Conservation (phyloP, 225 moss, liverwort and hornwort species). For the Bryum argenteum region DNA sequence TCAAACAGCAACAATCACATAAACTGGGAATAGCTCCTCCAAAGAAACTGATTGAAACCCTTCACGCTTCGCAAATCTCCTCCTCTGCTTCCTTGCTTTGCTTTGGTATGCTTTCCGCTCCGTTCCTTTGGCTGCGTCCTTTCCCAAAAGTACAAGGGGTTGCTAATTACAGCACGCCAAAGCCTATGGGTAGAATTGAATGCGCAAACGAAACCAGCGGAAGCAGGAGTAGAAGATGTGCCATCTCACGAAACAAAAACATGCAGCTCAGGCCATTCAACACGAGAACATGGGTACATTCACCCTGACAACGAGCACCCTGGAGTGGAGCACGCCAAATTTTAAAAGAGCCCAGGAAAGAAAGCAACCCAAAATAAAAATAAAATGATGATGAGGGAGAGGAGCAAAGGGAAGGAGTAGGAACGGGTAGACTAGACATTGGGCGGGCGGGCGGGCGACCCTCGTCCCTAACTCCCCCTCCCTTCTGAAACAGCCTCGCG, state of each 20-base stretch:
- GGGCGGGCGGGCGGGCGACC: too few species aligned
- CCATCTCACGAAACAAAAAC: background rate
- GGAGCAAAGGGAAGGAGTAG: background rate
- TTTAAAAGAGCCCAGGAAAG: background rate
- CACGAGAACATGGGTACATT: conserved; percentile 15
- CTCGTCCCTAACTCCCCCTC: too few species aligned
- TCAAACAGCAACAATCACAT: background rate
- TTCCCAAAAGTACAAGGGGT: conserved; percentile 14
- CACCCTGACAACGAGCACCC: conserved; percentile 15
- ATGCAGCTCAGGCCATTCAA: background rate
- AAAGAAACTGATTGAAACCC: background rate
- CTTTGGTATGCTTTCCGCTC: too few species aligned
- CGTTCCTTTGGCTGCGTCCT: conserved; percentile 1
- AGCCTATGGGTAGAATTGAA: conserved; percentile 12
- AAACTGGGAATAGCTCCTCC: background rate
- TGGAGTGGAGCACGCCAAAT: conserved; percentile 8
- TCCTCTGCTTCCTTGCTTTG: too few species aligned
- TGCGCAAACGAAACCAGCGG: conserved; percentile 6
- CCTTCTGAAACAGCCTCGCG: too few species aligned
- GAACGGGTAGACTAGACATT: too few species aligned
- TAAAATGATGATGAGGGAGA: background rate
- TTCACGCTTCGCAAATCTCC: too few species aligned
- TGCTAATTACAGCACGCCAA: conserved; percentile 37
- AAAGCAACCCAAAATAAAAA: background rate
- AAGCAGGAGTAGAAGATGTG: background rate